These are phyloP conservation scores for Emmonsiellopsis sp. DNA, from an alignment of 2,329 filamentous ascomycete genomes.

Conservation along the genomic window DNA sequence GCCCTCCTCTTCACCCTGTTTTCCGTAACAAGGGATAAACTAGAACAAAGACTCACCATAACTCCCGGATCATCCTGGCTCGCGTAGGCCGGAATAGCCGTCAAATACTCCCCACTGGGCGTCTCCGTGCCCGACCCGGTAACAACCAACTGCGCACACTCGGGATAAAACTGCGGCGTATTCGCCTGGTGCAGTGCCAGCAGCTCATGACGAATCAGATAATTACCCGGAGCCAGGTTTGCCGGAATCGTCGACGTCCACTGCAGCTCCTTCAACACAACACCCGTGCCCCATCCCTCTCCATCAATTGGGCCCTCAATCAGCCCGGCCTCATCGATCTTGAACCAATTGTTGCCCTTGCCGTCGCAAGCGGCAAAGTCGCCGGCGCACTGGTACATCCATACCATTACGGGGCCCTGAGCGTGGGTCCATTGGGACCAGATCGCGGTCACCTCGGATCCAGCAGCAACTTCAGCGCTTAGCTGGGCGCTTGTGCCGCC, in stretches of 20 bases:
- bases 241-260: conserved; percentile 45
- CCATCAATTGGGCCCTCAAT: conserved; percentile 36
- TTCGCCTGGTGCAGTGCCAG: conserved; percentile 47
- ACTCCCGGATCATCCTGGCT: conserved; percentile 18
- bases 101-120: conserved; percentile 33
- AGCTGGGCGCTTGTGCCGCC: conserved; percentile 41
- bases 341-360: conserved; percentile 48
- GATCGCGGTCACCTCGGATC: conserved; percentile 39
- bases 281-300: conserved; percentile 40
- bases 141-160: conserved; percentile 46
- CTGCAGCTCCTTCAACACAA: conserved; percentile 36
- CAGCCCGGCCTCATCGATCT: conserved; percentile 47
- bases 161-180: conserved; percentile 46
- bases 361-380: conserved; percentile 37
- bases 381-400: conserved; percentile 24
- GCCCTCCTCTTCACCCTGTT: neutral
- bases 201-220: conserved; percentile 49
- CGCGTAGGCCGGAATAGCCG: conserved; percentile 32
- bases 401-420: conserved; percentile 52
- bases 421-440: conserved; percentile 51
- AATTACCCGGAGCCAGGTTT: conserved; percentile 43
- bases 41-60: conserved; percentile 22
- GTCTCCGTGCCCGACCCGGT: conserved; percentile 38
- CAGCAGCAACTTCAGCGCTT: conserved; percentile 38
- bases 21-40: neutral